Percentiles rank a stretch among this genome's conserved stretches.
Conservation (phyloP, 1,139 yeast genomes). For the Protomyces lactucae-debilis region DNA sequence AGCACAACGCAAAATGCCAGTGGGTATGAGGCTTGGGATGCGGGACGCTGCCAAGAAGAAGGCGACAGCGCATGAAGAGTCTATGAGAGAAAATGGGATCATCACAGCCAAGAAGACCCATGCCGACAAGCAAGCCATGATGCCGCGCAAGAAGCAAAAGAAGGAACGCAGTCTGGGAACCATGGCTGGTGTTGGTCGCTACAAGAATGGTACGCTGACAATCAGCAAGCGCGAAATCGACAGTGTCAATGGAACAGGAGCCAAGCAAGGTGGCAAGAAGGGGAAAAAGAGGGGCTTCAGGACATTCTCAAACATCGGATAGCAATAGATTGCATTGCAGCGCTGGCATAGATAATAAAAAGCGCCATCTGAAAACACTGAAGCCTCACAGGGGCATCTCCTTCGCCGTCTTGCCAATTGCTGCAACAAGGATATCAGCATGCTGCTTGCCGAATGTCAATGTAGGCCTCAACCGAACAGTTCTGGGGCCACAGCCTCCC, state of each 20-base stretch:
- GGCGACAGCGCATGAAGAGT: constrained; percentile 7
- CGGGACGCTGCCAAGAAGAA: constrained; percentile 11
- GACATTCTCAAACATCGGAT: constrained; percentile 11
- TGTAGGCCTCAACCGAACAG: constrained; percentile 74
- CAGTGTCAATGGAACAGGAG: constrained; percentile 15
- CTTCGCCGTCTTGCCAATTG: constrained; percentile 35
- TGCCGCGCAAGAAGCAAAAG: background rate
- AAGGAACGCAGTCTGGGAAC: constrained; percentile 1
- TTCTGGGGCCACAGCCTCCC: constrained; percentile 73
- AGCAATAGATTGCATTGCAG: background rate
- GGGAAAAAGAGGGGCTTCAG: constrained; percentile 23
- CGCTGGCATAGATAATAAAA: background rate
- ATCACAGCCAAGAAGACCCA: constrained; percentile 13
- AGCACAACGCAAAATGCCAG: constrained; percentile 19
- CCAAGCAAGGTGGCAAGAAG: constrained; percentile 1
- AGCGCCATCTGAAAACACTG: too few species aligned
- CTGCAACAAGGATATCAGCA: constrained; percentile 56
- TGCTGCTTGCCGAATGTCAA: constrained; percentile 70
- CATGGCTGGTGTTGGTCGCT: constrained; percentile 18
- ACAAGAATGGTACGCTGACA: constrained; percentile 22
- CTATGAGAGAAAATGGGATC: constrained; percentile 16
- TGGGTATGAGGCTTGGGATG: constrained; percentile 19
- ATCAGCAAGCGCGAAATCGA: constrained; percentile 19
- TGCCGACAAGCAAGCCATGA: background rate
- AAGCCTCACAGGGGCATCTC: background rate